A percentile compares a stretch with the other conserved stretches of the same genome.
phyloP scores from a whole-genome alignment of 495 filamentous ascomycete genomes.

The Xylaria palmicola region DNA sequence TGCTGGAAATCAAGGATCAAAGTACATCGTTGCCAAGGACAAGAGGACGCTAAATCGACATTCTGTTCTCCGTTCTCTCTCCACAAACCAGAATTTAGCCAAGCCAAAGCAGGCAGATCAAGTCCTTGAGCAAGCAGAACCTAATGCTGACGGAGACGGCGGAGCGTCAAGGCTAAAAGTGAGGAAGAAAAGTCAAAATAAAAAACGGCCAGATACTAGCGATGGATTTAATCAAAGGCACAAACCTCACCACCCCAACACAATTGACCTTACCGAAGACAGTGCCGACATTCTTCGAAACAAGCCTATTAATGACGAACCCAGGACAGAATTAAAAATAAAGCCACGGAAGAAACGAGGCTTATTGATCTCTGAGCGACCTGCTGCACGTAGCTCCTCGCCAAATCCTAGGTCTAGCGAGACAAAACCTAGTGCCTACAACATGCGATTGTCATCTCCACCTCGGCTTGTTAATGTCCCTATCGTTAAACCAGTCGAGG shows the following conservation, averaged over 20 bases:
- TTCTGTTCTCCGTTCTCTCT: neutral
- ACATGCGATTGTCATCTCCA: neutral
- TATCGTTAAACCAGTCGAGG: neutral
- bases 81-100: neutral
- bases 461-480: neutral
- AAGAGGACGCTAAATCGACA: neutral
- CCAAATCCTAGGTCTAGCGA: neutral
- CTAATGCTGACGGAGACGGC: neutral
- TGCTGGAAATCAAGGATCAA: neutral
- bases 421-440: neutral
- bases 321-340: slow-evolving; percentile 41
- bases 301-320: slow-evolving; percentile 19
- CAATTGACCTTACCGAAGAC: slow-evolving; percentile 3
- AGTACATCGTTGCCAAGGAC: neutral
- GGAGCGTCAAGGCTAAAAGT: neutral
- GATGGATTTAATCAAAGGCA: neutral
- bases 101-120: neutral
- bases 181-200: neutral
- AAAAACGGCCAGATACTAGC: neutral
- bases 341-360: slow-evolving; percentile 44
- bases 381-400: neutral
- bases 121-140: neutral
- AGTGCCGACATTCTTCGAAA: neutral
- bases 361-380: slow-evolving; percentile 33
- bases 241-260: neutral